phyloP scores from a whole-genome alignment of 331 rosid genomes.

The Quercus lobata region DNA sequence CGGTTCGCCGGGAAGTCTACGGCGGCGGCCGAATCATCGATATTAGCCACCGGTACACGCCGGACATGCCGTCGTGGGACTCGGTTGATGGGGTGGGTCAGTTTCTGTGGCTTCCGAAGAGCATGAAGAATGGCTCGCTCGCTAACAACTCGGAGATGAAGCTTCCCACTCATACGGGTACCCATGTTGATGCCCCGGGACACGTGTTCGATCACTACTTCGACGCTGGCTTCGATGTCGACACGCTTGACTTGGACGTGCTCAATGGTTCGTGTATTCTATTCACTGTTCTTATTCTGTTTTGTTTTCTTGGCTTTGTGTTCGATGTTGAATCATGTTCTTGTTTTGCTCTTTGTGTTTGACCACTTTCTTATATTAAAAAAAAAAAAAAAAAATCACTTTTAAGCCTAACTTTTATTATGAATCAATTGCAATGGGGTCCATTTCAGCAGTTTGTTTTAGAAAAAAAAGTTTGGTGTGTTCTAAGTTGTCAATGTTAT shows the following conservation, averaged over 20 bases:
- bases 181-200: constrained; percentile 83
- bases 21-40: constrained; percentile 65
- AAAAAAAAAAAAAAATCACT: no score
- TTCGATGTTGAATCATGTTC: no score
- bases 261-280: constrained; percentile 53
- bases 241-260: constrained; percentile 62
- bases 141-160: constrained; percentile 57
- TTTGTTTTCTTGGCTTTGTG: no score
- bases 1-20: constrained; percentile 76
- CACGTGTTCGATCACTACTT: constrained; percentile 75
- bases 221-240: constrained; percentile 86
- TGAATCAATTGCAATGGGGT: no score
- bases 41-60: constrained; percentile 50
- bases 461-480: no score
- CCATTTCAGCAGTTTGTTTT: no score
- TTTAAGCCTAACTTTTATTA: no score
- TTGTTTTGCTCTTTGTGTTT: no score
- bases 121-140: constrained; percentile 82
- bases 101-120: constrained; percentile 55
- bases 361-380: no score
- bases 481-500: no score
- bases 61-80: constrained; percentile 60
- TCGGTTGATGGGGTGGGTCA: constrained; percentile 68
- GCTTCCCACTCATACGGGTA: constrained; percentile 76
- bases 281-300: no score